Evolutionary conservation across 139 green algal genomes (phyloP), one percentile per base, ranked within the genome.

Genomic region (Coccomyxa sp.): DNA sequence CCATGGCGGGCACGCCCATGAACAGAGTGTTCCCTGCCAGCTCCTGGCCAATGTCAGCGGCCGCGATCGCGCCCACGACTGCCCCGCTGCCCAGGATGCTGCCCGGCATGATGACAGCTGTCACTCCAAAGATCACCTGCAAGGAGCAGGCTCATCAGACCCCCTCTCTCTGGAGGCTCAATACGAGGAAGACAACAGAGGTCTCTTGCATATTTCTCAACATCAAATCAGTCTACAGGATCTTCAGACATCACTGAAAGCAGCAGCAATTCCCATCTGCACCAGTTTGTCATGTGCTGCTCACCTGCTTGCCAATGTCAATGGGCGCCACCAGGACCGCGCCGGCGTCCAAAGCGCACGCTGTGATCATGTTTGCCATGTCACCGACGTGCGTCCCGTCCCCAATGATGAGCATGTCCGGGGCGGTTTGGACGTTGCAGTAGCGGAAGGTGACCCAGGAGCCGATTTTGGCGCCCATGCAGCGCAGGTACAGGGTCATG

Each of bases 361-460:
- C n/a, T 22, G 64, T 18, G 24, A 71, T 29, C 64, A 71, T 34
- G 64, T 71, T 71, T 22, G 64, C 64, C 64, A 36, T 36, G 64
- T 71, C 64, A 34, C 64, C 64, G 64, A 71, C 64, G n/a, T 71
- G 64, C 10, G 64, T 36, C 24, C 64, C 64, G 64, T 34, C 64
- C 29, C 64, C 64, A 10, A 71, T 36, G 29, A 36, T 36, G 64
- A 71, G 64, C 64, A 71, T 71, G 64, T 71, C 64, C 24, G 64
- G 64, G 24, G 64, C 64, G 29, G n/a, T 34, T 29, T 34, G 29
- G 24, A 36, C 29, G 64, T 71, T 71, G n/a, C 29, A 38, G 29
- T 37, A 38, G 64, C 64, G 64, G 64, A 71, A 71, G 64, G 64
- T 71, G 29, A 36, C 64, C 64, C 64, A 71, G 6, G 64, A 34